Base-by-base conservation (phyloP, 1,284 basidiomycete genomes). In the Heterobasidion parviporum region DNA sequence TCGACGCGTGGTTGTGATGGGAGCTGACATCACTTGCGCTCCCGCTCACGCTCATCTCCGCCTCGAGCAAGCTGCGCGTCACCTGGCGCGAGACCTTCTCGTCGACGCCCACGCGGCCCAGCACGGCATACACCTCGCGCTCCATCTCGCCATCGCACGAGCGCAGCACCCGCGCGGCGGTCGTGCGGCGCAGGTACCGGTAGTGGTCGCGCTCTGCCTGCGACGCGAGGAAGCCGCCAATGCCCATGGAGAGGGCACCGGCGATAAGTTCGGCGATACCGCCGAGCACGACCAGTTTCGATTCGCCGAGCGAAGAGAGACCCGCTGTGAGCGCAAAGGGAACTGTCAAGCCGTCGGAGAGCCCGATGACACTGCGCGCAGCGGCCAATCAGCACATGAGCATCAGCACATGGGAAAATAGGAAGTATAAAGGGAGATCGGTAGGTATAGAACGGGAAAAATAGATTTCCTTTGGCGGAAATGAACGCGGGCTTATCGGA, bases 221-320 rank as follows among this genome's bases (percentile, higher is more conserved):
- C 0, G 95, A 94, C 1, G 94, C 94, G 55, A 99, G 86, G 78
- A 96, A 98, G 26, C 96, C 96, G 56, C 96, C 96, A 52, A 98
- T 90, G 58, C 95, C 95, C 96, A 98, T 99, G 0, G 86, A 89
- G 59, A 98, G 92, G 8, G 94, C 91, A n/a, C 95, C 94, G 2
- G 94, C 92, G 57, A 94, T 91, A 61, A 97, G 85, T 69, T 98
- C 92, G 33, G 95, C 92, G 52, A 97, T 74, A 50, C 95, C 93
- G 63, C 93, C 92, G 51, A 97, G 78, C 50, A 98, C 90, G 63
- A 98, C 95, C 41, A 97, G 79, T 54, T 79, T 83, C 12, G 91
- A 93, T 62, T 89, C 86, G 51, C 95, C 94, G 16, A 98, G 81
- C 1, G 90, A 92, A 1, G 94, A 94, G 9, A 98, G 81, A 61